phyloP scores from a whole-genome alignment of 164 flowering plant genomes.

The Magnolia officinalis region DNA sequence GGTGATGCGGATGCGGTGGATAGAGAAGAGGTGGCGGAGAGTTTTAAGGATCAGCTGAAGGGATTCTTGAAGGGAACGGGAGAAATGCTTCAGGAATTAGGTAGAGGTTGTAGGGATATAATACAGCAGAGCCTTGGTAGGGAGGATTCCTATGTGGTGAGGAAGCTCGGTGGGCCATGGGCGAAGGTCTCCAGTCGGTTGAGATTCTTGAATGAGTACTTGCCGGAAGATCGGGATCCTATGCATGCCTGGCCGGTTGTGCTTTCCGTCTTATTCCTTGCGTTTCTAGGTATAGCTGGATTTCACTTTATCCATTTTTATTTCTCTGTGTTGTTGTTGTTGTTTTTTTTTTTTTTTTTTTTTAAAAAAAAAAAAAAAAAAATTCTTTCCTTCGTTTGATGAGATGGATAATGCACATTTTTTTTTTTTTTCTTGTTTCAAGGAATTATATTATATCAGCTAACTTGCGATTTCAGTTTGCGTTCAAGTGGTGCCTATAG shows the following conservation, averaged over 20 bases:
- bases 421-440: not conserved
- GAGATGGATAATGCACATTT: not conserved
- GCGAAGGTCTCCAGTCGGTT: slow-evolving; percentile 44
- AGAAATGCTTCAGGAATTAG: slow-evolving; percentile 71
- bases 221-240: slow-evolving; percentile 96
- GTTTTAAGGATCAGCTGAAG: slow-evolving; percentile 60
- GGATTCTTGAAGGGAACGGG: slow-evolving; percentile 72
- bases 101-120: slow-evolving; percentile 68
- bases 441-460: too few species aligned
- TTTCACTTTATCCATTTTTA: not conserved
- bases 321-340: not conserved
- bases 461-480: too few species aligned
- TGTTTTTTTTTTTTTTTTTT: too few species aligned
- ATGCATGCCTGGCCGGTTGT: slow-evolving; percentile 71
- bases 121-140: slow-evolving; percentile 56
- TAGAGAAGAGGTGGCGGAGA: slow-evolving; percentile 29
- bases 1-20: not conserved
- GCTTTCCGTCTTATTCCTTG: slow-evolving; percentile 45
- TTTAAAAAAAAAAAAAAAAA: too few species aligned
- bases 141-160: slow-evolving; percentile 65
- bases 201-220: slow-evolving; percentile 61
- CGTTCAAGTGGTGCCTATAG: not conserved
- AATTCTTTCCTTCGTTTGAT: not conserved
- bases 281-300: slow-evolving; percentile 49
- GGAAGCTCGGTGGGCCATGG: slow-evolving; percentile 46